Evolutionary conservation across 352 stramenopile species (phyloP).

Genomic region (Phytophthora quininea): DNA sequence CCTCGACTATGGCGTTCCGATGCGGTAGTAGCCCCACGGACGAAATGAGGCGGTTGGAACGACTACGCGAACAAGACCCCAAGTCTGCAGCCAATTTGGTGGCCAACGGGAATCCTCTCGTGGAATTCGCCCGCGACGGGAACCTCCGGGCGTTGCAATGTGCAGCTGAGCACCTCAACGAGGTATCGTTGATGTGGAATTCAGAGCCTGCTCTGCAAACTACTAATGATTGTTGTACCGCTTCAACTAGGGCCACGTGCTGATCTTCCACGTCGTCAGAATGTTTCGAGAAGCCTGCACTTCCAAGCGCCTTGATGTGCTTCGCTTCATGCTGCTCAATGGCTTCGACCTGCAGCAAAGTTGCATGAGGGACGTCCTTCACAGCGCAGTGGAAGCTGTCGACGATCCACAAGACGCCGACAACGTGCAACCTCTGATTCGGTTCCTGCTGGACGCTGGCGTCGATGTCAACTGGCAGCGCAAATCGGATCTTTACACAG

Average conservation of each 20-base stretch:
- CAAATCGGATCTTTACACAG: constrained; percentile 61
- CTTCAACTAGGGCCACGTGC: constrained; percentile 39
- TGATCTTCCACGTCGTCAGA: constrained; percentile 68
- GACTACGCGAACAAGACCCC: constrained; percentile 45
- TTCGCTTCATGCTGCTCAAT: constrained; percentile 68
- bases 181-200: constrained; percentile 27
- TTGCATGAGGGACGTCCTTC: constrained; percentile 61
- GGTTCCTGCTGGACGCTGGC: constrained; percentile 65
- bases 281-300: constrained; percentile 73
- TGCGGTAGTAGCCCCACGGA: constrained; percentile 43
- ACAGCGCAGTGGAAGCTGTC: constrained; percentile 52
- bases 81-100: constrained; percentile 63
- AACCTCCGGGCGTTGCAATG: constrained; percentile 57
- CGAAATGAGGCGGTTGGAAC: constrained; percentile 67
- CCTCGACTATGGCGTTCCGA: constrained; percentile 47
- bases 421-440: constrained; percentile 53
- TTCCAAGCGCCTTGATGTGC: constrained; percentile 50
- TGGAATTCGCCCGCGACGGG: constrained; percentile 52
- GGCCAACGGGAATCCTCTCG: constrained; percentile 66
- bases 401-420: constrained; percentile 39
- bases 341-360: constrained; percentile 68
- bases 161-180: constrained; percentile 50
- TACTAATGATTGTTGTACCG: background rate
- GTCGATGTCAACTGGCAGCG: constrained; percentile 81
- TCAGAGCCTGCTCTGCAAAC: no score